phyloP scores from a whole-genome alignment of 495 filamentous ascomycete genomes.

The Daldinia grandis region DNA sequence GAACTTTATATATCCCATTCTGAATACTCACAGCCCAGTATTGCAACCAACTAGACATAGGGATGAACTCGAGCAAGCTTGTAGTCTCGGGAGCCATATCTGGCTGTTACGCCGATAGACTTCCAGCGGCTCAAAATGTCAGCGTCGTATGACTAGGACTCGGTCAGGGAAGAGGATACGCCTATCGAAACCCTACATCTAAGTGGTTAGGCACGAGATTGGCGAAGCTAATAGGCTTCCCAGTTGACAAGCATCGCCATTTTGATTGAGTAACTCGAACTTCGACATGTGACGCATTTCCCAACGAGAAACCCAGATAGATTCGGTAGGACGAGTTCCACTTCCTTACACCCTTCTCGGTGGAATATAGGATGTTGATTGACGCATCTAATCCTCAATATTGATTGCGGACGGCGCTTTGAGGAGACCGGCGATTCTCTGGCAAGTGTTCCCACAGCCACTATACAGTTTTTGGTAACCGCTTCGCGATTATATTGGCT shows the following conservation, averaged over 20 bases:
- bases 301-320: conserved; percentile 4
- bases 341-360: conserved; percentile 18
- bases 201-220: conserved; percentile 9
- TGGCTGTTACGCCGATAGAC: conserved; percentile 3
- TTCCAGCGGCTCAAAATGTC: conserved; percentile 29
- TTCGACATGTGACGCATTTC: conserved; percentile 26
- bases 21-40: conserved; percentile 10
- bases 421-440: conserved; percentile 2
- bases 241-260: conserved; percentile 17
- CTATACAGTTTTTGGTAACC: conserved; percentile 20
- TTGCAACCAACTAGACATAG: background rate
- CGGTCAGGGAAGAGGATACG: conserved; percentile 19
- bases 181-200: conserved; percentile 18
- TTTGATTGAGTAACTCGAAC: conserved; percentile 8
- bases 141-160: conserved; percentile 35
- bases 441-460: conserved; percentile 8
- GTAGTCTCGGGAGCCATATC: conserved; percentile 2
- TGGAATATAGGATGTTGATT: conserved; percentile 19
- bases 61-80: background rate
- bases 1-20: background rate
- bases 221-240: conserved; percentile 22
- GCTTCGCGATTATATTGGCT: conserved; percentile 14
- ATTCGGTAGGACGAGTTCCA: conserved; percentile 25
- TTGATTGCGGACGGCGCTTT: conserved; percentile 2
- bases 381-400: conserved; percentile 7